Evolutionary conservation across 78 protist species (phyloP).

Genomic region (Chrysochromulina tobinii): DNA sequence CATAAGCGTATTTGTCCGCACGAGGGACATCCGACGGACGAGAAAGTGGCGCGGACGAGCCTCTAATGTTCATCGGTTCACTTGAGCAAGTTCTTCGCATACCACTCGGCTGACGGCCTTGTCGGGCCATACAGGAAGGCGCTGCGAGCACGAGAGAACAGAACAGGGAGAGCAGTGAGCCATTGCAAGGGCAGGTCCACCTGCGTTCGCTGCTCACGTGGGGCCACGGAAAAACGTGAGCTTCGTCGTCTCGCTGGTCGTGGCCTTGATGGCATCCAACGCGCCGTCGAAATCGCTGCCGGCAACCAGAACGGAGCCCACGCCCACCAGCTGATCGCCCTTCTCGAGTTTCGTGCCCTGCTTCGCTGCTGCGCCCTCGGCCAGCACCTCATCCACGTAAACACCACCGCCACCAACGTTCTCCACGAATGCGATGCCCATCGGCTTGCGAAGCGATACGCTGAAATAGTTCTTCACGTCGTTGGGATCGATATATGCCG

Average conservation of each 20-base stretch:
- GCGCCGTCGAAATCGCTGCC: not conserved
- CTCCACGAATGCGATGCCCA: constrained; percentile 20
- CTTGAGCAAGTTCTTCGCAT: not conserved
- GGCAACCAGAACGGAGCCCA: not conserved
- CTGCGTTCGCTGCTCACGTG: not conserved
- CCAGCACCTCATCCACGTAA: not conserved
- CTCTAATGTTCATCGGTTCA: too few species aligned
- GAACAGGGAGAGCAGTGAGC: too few species aligned
- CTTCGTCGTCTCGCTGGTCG: not conserved
- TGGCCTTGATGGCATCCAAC: not conserved
- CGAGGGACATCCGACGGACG: too few species aligned
- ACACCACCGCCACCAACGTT: constrained; percentile 10
- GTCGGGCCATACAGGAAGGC: constrained; percentile 25
- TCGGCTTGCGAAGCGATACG: not conserved
- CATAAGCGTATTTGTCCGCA: too few species aligned
- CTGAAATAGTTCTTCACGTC: not conserved
- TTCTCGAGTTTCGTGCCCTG: not conserved
- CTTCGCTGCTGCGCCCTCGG: not conserved
- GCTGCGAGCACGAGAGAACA: too few species aligned
- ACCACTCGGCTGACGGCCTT: not conserved
- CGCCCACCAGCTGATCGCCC: not conserved
- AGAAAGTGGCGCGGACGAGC: too few species aligned
- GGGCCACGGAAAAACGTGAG: not conserved
- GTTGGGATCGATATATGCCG: not conserved
- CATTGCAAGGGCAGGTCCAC: too few species aligned